Conservation (phyloP, 192 early-diverging fungal species). For the Coemansia pectinata region DNA sequence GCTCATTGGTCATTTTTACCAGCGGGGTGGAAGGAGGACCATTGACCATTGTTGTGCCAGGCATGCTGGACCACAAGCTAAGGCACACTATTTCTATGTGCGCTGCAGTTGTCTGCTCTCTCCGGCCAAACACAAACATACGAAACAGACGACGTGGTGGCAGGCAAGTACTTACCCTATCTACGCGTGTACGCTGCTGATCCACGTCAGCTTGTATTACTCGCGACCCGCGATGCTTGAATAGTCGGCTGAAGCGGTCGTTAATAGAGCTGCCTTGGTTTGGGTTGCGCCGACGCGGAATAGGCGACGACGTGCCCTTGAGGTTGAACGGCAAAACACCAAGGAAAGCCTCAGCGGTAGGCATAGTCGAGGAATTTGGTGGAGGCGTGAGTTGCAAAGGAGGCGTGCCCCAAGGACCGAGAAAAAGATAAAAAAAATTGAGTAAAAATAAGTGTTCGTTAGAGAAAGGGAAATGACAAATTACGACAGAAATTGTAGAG, state of each 20-base stretch:
- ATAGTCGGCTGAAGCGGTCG: constrained; percentile 51
- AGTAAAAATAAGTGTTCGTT: background rate
- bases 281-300: constrained; percentile 44
- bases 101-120: background rate
- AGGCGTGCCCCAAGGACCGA: background rate
- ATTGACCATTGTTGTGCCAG: background rate
- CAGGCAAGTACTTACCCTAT: constrained; percentile 38
- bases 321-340: constrained; percentile 50
- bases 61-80: background rate
- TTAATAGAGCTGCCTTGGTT: constrained; percentile 44
- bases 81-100: background rate
- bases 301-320: constrained; percentile 41
- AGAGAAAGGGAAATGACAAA: constrained; percentile 2
- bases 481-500: no score
- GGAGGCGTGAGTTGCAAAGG: background rate
- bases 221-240: constrained; percentile 43
- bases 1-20: background rate
- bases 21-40: background rate
- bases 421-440: background rate
- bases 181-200: constrained; percentile 32
- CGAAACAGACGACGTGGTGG: background rate
- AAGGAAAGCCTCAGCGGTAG: constrained; percentile 49
- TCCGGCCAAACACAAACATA: background rate
- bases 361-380: constrained; percentile 19
- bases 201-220: constrained; percentile 18